Percentiles rank a stretch among this genome's conserved stretches.
Conservation (phyloP, 441 rosid genomes). For the Arabidopsis hybrid region DNA sequence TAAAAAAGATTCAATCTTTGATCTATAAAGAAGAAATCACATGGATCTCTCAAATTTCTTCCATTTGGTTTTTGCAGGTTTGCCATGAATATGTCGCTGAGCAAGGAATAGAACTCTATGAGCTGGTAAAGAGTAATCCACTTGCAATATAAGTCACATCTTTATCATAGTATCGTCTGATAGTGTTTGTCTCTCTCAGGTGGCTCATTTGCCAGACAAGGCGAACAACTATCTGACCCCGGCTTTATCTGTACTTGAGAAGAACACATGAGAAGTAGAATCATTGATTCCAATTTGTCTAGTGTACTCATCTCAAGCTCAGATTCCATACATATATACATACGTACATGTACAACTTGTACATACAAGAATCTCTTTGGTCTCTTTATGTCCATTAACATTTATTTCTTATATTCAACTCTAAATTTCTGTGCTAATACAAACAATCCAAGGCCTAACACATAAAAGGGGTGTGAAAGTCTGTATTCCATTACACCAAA, state of each 20-base stretch:
- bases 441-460: not conserved
- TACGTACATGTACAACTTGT: conserved; percentile 44
- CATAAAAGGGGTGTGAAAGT: not conserved
- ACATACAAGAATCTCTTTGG: conserved; percentile 28
- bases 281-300: conserved; percentile 20
- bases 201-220: conserved; percentile 96
- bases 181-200: conserved; percentile 51
- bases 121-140: conserved; percentile 66
- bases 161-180: conserved; percentile 23
- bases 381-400: conserved; percentile 27
- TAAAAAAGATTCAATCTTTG: not conserved
- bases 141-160: not conserved
- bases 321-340: conserved; percentile 22
- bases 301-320: conserved; percentile 28
- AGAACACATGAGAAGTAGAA: conserved; percentile 61
- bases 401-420: conserved; percentile 25
- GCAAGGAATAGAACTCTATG: conserved; percentile 91
- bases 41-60: conserved; percentile 25
- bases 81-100: conserved; percentile 91
- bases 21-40: not conserved
- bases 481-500: conserved; percentile 13
- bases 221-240: conserved; percentile 98
- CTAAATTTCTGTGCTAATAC: conserved; percentile 21
- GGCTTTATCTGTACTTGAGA: conserved; percentile 85
- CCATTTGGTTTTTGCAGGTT: conserved; percentile 57